A percentile compares a stretch with the other conserved stretches of the same genome.
phyloP scores from a whole-genome alignment of 768 basidiomycete genomes.

The Suillus plorans region DNA sequence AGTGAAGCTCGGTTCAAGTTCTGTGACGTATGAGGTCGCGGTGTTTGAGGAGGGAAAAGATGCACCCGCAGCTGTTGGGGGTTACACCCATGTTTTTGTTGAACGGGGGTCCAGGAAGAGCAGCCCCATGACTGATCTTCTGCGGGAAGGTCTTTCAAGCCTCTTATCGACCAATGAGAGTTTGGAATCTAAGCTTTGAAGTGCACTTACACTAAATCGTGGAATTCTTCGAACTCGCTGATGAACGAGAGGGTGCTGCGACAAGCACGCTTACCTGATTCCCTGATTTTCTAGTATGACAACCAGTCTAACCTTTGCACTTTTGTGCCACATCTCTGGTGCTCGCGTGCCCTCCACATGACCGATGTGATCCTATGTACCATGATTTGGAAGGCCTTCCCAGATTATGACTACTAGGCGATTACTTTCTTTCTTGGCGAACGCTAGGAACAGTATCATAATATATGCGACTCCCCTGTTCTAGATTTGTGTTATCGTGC shows the following conservation, averaged over 20 bases:
- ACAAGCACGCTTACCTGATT: not conserved
- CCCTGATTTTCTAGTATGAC: not conserved
- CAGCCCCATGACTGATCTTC: slow-evolving; percentile 40
- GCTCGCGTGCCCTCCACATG: not conserved
- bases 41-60: slow-evolving; percentile 51
- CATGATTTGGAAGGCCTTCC: not conserved
- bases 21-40: slow-evolving; percentile 78
- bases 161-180: slow-evolving; percentile 1
- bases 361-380: not conserved
- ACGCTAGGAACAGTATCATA: not conserved
- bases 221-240: not conserved
- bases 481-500: not conserved
- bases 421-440: not conserved
- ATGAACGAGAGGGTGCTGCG: not conserved
- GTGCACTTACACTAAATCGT: not conserved
- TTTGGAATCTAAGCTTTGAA: slow-evolving; percentile 21
- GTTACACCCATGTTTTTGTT: slow-evolving; percentile 86
- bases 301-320: not conserved
- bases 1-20: slow-evolving; percentile 66
- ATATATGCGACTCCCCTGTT: not conserved
- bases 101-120: slow-evolving; percentile 59
- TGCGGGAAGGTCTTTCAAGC: slow-evolving; percentile 44
- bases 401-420: not conserved
- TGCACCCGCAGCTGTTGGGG: slow-evolving; percentile 43
- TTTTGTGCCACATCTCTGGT: not conserved